These are phyloP conservation scores for Mycogone perniciosa DNA, from an alignment of 2,329 filamentous ascomycete genomes.

Conservation along the genomic window DNA sequence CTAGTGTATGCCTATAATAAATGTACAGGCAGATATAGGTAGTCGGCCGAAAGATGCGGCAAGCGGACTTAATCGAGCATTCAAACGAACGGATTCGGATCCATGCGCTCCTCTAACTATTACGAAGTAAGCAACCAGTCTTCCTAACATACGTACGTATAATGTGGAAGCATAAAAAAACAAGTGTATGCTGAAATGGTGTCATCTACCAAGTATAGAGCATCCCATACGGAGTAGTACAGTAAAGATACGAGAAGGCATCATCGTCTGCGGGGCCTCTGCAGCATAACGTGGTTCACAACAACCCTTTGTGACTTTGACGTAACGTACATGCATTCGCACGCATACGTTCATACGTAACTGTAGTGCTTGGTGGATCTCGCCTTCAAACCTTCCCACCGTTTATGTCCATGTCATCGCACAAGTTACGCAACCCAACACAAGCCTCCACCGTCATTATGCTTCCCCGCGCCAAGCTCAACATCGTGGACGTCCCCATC, in stretches of 20 bases:
- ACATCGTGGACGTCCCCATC: not conserved
- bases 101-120: too few relatives aligned
- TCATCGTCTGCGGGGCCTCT: not conserved
- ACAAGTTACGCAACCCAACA: not conserved
- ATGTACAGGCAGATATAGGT: too few relatives aligned
- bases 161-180: not conserved
- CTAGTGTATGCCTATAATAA: too few relatives aligned
- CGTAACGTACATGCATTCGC: not conserved
- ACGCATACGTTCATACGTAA: too few relatives aligned
- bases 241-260: not conserved
- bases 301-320: not conserved
- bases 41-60: too few relatives aligned
- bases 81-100: too few relatives aligned
- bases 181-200: not conserved
- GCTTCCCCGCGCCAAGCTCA: conserved; percentile 12
- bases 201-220: too few relatives aligned
- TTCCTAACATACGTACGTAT: not conserved
- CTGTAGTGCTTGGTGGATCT: conserved; percentile 6
- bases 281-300: not conserved
- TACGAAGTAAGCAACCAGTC: too few relatives aligned
- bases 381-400: conserved; percentile 8
- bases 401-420: not conserved
- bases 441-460: not conserved
- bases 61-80: too few relatives aligned
- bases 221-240: not conserved